phyloP scores from a whole-genome alignment of 441 rosid species.

The Gossypium laxum region DNA sequence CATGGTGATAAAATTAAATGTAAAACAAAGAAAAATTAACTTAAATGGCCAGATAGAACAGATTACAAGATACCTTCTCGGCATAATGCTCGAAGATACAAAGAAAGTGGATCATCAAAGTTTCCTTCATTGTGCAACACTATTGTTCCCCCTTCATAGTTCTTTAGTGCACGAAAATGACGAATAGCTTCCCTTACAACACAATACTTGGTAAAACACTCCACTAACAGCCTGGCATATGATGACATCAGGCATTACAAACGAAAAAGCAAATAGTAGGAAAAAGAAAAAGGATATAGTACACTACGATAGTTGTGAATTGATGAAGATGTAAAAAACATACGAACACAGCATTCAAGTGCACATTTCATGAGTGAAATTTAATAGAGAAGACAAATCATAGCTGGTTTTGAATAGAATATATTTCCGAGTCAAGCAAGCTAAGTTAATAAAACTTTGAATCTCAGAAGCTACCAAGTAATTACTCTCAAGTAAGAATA shows the following conservation, averaged over 20 bases:
- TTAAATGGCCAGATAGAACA: neutral
- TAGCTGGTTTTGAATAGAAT: neutral
- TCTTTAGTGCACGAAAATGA: constrained; percentile 77
- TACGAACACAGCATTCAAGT: neutral
- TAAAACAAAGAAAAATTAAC: neutral
- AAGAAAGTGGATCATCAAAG: constrained; percentile 82
- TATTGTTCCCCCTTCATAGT: constrained; percentile 72
- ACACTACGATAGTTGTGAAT: neutral
- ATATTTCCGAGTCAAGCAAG: neutral
- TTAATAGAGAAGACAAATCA: neutral
- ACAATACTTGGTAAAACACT: constrained; percentile 86
- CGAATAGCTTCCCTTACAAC: constrained; percentile 83
- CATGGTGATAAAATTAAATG: constrained; percentile 7
- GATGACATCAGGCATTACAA: constrained; percentile 12
- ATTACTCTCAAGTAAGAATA: neutral
- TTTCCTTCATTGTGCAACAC: constrained; percentile 65
- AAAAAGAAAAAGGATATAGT: neutral
- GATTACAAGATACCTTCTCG: constrained; percentile 64
- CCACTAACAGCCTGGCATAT: constrained; percentile 69
- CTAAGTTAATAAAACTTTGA: neutral
- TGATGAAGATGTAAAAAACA: neutral
- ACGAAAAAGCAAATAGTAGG: neutral
- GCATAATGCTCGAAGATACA: constrained; percentile 87
- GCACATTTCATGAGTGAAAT: neutral
- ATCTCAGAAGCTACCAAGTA: neutral